Conservation (phyloP, 2,329 filamentous ascomycete genomes). For the Bipolaris sorokiniana region DNA sequence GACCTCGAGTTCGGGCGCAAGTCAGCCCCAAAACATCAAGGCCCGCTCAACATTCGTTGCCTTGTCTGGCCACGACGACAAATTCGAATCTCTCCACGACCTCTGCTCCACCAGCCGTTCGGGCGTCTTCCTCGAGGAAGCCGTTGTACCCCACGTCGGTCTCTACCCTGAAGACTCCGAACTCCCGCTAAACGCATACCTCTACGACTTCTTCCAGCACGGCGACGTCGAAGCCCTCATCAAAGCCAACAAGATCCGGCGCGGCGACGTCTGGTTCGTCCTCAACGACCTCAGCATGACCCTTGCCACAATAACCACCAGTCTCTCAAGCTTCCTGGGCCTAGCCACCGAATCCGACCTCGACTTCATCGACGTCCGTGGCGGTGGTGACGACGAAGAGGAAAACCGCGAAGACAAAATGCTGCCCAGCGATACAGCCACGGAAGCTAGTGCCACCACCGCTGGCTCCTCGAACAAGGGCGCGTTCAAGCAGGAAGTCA, state of each 20-base stretch:
- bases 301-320: conserved; percentile 74
- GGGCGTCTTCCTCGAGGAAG: conserved; percentile 76
- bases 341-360: conserved; percentile 54
- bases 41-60: conserved; percentile 73
- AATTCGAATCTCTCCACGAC: conserved; percentile 69
- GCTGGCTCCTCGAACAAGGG: conserved; percentile 30
- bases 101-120: conserved; percentile 69
- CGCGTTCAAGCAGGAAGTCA: conserved; percentile 38
- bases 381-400: conserved; percentile 59
- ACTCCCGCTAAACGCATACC: conserved; percentile 68
- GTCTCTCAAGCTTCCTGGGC: conserved; percentile 64
- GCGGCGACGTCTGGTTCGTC: conserved; percentile 73
- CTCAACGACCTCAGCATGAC: conserved; percentile 71
- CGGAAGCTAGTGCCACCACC: conserved; percentile 22
- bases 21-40: conserved; percentile 45
- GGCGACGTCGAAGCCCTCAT: conserved; percentile 67
- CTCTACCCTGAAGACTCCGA: conserved; percentile 63
- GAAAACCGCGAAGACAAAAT: conserved; percentile 52
- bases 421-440: conserved; percentile 33
- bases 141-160: conserved; percentile 72
- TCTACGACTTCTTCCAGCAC: conserved; percentile 80
- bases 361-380: conserved; percentile 60
- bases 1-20: conserved; percentile 16
- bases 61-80: conserved; percentile 70
- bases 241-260: conserved; percentile 69